Evolutionary conservation across 1,284 basidiomycete species (phyloP).

Genomic region (Cutaneotrichosporon sp.): DNA sequence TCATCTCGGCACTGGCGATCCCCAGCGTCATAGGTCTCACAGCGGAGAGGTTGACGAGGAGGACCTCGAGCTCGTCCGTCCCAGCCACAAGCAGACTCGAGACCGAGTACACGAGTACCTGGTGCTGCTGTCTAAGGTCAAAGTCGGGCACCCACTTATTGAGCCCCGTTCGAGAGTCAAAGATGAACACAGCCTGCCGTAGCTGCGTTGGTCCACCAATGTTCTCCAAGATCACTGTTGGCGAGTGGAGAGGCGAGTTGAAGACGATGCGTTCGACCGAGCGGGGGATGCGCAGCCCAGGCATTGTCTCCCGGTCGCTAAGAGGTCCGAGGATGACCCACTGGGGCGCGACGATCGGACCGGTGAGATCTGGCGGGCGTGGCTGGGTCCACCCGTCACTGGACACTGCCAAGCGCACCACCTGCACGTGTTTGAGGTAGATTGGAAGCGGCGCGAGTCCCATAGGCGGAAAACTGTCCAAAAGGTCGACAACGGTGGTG

Average conservation of each 20-base stretch:
- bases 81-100: not conserved
- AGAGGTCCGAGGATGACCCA: not conserved
- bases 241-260: slow-evolving; percentile 1
- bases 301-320: not conserved
- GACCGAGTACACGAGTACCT: not conserved
- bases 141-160: not conserved
- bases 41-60: slow-evolving; percentile 1
- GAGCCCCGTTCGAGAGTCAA: not conserved
- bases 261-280: not conserved
- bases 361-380: not conserved
- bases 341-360: not conserved
- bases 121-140: not conserved
- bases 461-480: not conserved
- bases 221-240: not conserved
- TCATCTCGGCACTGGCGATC: not conserved
- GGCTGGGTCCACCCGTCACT: not conserved
- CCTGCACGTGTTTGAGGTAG: not conserved
- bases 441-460: not conserved
- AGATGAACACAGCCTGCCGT: not conserved
- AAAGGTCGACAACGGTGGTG: not conserved
- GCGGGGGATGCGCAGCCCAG: not conserved
- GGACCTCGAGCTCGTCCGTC: not conserved
- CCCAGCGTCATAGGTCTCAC: not conserved
- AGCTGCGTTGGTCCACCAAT: not conserved
- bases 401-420: not conserved